Evolutionary conservation across 257 asterid species (phyloP).

Genomic region (Ocimum tenuiflorum): DNA sequence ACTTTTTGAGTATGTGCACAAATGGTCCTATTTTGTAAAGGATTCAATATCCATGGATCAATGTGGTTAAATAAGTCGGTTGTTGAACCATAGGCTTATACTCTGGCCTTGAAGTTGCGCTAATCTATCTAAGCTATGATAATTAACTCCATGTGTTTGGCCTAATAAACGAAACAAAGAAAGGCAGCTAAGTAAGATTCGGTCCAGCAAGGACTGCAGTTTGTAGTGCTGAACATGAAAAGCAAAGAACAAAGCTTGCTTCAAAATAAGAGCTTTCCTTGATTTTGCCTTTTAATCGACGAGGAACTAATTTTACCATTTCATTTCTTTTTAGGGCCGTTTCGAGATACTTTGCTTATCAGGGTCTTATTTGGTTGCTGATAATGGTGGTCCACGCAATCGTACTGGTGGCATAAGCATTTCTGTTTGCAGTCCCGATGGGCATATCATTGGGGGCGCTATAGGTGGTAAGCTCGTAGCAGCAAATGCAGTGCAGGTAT

Average conservation of each 20-base stretch:
- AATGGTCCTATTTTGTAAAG: not conserved
- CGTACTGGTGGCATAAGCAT: constrained; percentile 72
- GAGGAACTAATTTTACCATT: constrained; percentile 12
- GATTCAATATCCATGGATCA: not conserved
- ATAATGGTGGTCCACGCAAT: constrained; percentile 56
- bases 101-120: not conserved
- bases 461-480: constrained; percentile 67
- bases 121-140: not conserved
- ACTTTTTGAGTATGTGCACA: not conserved
- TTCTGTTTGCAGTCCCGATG: constrained; percentile 63
- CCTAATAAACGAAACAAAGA: not conserved
- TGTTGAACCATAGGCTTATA: not conserved
- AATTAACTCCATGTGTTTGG: not conserved
- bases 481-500: constrained; percentile 62
- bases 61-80: not conserved
- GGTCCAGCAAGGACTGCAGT: too few relatives aligned
- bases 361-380: constrained; percentile 62
- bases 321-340: constrained; percentile 57
- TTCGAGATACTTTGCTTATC: constrained; percentile 68
- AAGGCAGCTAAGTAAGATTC: not conserved
- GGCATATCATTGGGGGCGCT: constrained; percentile 68
- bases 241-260: not conserved
- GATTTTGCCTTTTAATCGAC: not conserved
- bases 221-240: not conserved
- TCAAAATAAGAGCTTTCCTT: not conserved